Conservation (phyloP, 768 basidiomycete species). For the Suillus placidus region DNA sequence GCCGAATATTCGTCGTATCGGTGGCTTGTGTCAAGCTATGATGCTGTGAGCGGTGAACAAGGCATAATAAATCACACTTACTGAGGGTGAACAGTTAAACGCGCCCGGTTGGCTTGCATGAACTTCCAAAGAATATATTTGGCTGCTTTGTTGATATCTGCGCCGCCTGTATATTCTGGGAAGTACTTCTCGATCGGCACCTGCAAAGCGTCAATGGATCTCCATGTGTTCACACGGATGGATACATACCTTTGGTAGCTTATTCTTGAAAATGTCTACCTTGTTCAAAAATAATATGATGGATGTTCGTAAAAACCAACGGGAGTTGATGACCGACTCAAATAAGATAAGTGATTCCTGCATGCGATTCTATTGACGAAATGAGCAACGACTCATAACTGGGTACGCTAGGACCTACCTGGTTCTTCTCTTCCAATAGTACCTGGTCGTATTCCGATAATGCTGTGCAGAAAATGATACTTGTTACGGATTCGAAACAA, state of each 20-base stretch:
- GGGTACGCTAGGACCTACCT: conserved; percentile 24
- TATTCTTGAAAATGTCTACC: conserved; percentile 77
- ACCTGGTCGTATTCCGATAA: conserved; percentile 79
- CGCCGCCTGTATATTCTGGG: too few species aligned
- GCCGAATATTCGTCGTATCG: conserved; percentile 78
- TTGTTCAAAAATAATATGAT: conserved; percentile 74
- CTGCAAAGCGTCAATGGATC: conserved; percentile 35
- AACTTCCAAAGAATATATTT: too few species aligned
- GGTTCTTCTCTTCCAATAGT: conserved; percentile 55
- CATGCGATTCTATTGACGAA: conserved; percentile 63
- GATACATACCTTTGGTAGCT: conserved; percentile 54
- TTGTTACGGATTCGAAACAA: conserved; percentile 76
- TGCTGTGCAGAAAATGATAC: conserved; percentile 76
- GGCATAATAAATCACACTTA: conserved; percentile 38
- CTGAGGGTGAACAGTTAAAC: conserved; percentile 91
- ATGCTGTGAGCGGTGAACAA: background rate
- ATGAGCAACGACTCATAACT: background rate
- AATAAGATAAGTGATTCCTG: conserved; percentile 73
- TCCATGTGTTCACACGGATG: background rate
- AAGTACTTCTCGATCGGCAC: conserved; percentile 77
- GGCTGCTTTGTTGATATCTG: too few species aligned
- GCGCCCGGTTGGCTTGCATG: conserved; percentile 85
- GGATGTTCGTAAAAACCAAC: conserved; percentile 71
- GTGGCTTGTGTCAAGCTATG: conserved; percentile 82
- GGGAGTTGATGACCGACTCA: conserved; percentile 76